phyloP scores from a whole-genome alignment of 2,329 filamentous ascomycete genomes.

The Monosporascus sp. region DNA sequence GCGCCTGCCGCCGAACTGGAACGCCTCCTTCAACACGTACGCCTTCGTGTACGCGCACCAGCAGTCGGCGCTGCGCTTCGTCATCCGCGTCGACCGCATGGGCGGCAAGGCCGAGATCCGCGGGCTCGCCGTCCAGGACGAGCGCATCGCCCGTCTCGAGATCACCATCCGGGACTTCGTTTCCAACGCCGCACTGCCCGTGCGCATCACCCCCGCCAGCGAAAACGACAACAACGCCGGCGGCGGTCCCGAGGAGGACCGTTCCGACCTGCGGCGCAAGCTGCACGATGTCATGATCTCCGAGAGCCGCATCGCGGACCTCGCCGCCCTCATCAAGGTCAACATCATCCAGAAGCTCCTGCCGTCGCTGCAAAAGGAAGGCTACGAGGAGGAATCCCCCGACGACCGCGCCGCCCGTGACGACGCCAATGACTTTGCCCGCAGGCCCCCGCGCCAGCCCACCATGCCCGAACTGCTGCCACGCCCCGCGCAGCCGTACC shows the following conservation, averaged over 20 bases:
- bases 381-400: conserved; percentile 64
- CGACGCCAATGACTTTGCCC: conserved; percentile 38
- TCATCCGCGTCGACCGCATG: conserved; percentile 76
- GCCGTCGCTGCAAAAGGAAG: conserved; percentile 70
- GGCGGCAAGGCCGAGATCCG: conserved; percentile 80
- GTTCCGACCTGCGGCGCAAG: conserved; percentile 40
- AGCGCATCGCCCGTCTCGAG: conserved; percentile 75
- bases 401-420: conserved; percentile 35
- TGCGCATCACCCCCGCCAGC: conserved; percentile 45
- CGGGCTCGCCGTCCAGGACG: conserved; percentile 72
- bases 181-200: conserved; percentile 49
- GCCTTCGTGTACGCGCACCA: conserved; percentile 83
- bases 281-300: conserved; percentile 68
- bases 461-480: conserved; percentile 47
- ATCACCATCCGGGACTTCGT: conserved; percentile 70
- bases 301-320: conserved; percentile 57
- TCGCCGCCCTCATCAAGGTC: conserved; percentile 67
- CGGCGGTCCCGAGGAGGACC: conserved; percentile 37
- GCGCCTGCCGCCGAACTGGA: conserved; percentile 74
- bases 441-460: conserved; percentile 32
- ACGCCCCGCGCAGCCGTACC: conserved; percentile 60
- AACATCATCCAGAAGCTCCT: conserved; percentile 80
- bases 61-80: conserved; percentile 78
- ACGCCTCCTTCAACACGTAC: conserved; percentile 63
- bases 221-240: conserved; percentile 25